Conservation (phyloP, 179 eudicot genomes). For the Monotropa hypopitys region DNA sequence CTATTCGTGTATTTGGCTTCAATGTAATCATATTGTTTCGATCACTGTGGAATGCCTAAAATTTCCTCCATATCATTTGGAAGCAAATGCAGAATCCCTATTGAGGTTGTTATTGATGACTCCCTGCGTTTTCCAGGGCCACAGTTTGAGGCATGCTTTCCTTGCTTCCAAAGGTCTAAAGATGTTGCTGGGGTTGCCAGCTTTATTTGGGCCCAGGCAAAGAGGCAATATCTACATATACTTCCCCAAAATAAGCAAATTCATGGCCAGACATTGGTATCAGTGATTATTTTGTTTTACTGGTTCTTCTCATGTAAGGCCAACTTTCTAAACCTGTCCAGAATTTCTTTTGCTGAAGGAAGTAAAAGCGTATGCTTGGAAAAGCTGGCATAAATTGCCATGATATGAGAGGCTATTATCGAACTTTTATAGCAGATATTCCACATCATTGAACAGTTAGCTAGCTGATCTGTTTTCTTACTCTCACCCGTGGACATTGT, state of each 20-base stretch:
- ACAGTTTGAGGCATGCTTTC: constrained; percentile 17
- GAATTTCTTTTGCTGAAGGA: constrained; percentile 6
- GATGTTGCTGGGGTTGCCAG: constrained; percentile 15
- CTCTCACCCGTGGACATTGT: background rate
- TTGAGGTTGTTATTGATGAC: constrained; percentile 14
- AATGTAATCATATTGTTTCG: background rate
- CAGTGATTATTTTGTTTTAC: background rate
- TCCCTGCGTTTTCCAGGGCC: constrained; percentile 24
- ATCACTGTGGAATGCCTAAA: background rate
- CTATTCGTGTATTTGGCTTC: background rate
- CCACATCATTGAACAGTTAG: background rate
- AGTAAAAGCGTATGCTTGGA: background rate
- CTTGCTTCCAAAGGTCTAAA: constrained; percentile 26
- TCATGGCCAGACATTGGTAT: constrained; percentile 8
- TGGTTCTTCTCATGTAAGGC: background rate
- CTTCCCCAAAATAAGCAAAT: constrained; percentile 7
- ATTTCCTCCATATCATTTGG: constrained; percentile 7
- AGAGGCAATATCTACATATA: constrained; percentile 6
- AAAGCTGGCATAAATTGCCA: background rate
- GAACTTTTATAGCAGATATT: background rate
- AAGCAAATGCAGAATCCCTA: constrained; percentile 1
- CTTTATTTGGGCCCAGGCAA: constrained; percentile 12
- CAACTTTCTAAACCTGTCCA: background rate
- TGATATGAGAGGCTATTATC: constrained; percentile 2
- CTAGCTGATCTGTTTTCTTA: background rate